Evolutionary conservation across 257 asterid genomes (phyloP).

Genomic region (Solanum pimpinellifolium): DNA sequence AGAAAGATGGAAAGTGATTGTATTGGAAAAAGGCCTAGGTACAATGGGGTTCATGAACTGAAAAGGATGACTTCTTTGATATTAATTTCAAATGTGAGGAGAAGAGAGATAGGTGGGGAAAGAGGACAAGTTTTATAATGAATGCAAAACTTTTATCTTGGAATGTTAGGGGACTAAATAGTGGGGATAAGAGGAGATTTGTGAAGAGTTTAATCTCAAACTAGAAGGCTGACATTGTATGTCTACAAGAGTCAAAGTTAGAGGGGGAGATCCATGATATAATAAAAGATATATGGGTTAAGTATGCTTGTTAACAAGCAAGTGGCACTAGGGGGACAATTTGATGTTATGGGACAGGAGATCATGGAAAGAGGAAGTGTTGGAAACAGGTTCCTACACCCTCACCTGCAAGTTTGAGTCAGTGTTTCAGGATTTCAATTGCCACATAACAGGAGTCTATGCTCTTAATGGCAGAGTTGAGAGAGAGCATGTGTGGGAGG

Average conservation of each 20-base stretch:
- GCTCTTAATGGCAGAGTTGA: not conserved
- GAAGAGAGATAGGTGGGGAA: not conserved
- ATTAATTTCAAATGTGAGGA: no score
- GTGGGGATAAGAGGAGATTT: not conserved
- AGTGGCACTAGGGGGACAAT: not conserved
- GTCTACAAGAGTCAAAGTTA: not conserved
- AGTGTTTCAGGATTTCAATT: not conserved
- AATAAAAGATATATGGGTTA: not conserved
- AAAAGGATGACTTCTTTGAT: not conserved
- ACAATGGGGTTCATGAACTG: not conserved
- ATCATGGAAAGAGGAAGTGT: not conserved
- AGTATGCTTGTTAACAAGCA: not conserved
- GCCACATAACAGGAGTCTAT: not conserved
- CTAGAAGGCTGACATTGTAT: not conserved
- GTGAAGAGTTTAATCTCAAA: not conserved
- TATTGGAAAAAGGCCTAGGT: not conserved
- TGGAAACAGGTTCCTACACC: not conserved
- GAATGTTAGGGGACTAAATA: not conserved
- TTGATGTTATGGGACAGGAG: not conserved
- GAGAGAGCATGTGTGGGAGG: not conserved
- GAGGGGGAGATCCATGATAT: not conserved
- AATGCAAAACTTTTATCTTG: no score
- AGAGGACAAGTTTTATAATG: no score
- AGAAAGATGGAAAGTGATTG: not conserved
- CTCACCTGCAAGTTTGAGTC: not conserved